phyloP scores from a whole-genome alignment of 768 basidiomycete genomes.

The Coprinopsis cinerea region DNA sequence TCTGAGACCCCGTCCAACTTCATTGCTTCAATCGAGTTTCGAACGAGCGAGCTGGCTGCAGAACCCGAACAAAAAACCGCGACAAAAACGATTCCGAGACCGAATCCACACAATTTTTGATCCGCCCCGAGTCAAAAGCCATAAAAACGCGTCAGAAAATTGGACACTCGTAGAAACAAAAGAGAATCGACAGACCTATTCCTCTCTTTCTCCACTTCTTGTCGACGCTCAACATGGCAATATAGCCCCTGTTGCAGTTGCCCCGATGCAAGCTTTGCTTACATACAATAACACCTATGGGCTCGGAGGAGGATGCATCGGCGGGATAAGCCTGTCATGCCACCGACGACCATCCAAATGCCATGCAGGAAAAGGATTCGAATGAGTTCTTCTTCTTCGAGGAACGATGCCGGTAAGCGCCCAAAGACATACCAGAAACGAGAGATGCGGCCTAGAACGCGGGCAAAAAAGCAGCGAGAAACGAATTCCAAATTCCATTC shows the following conservation, averaged over 20 bases:
- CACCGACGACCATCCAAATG: too few species aligned
- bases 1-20: slow-evolving; percentile 77
- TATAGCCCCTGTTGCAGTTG: slow-evolving; percentile 82
- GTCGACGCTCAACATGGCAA: slow-evolving; percentile 94
- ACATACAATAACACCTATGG: slow-evolving; percentile 92
- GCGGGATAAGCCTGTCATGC: slow-evolving; percentile 50
- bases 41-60: slow-evolving; percentile 80
- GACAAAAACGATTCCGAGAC: slow-evolving; percentile 25
- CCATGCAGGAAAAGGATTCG: too few species aligned
- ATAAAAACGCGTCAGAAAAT: slow-evolving; percentile 43
- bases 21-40: slow-evolving; percentile 82
- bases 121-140: slow-evolving; percentile 24
- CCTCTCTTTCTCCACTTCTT: slow-evolving; percentile 83
- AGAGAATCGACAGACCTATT: slow-evolving; percentile 62
- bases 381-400: too few species aligned
- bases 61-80: slow-evolving; percentile 25
- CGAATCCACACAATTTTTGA: slow-evolving; percentile 39
- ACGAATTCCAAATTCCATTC: too few species aligned
- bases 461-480: slow-evolving; percentile 13
- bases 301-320: slow-evolving; percentile 36
- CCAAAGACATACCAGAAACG: slow-evolving; percentile 55
- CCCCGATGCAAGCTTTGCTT: slow-evolving; percentile 89
- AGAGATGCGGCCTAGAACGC: slow-evolving; percentile 73
- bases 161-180: slow-evolving; percentile 28
- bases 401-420: not conserved